phyloP scores from a whole-genome alignment of 225 moss, liverwort and hornwort species.

The Antitrichia curtipendula region DNA sequence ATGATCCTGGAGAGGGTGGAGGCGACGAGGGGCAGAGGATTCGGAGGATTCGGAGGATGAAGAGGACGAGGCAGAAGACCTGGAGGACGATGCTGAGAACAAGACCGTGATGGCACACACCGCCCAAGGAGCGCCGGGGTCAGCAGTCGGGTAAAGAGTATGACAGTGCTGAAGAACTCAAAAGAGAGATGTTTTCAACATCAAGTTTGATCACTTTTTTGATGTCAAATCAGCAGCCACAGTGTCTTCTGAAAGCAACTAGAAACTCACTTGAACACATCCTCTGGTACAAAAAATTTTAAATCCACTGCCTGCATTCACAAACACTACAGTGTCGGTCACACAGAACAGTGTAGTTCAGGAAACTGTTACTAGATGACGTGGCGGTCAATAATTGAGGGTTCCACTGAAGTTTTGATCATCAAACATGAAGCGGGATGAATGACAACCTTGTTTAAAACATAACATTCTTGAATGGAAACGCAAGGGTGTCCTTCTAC shows the following conservation, averaged over 20 bases:
- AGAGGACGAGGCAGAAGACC: neutral
- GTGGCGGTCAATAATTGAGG: neutral
- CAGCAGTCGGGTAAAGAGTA: neutral
- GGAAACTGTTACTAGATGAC: neutral
- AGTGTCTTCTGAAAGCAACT: neutral
- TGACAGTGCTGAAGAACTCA: neutral
- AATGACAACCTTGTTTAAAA: neutral
- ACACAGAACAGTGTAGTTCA: neutral
- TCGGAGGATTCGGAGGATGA: neutral
- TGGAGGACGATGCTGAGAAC: neutral
- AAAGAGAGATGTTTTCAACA: neutral
- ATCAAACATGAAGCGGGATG: neutral
- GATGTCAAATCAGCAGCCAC: neutral
- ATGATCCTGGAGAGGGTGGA: neutral
- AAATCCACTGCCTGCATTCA: slow-evolving; percentile 38
- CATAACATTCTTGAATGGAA: neutral
- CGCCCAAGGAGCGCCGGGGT: neutral
- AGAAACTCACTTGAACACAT: slow-evolving; percentile 38
- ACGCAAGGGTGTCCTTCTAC: neutral
- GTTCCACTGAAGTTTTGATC: neutral
- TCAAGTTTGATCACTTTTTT: neutral
- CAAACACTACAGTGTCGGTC: neutral
- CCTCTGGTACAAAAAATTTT: slow-evolving; percentile 70
- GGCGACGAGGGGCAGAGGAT: neutral
- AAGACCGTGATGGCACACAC: neutral